Evolutionary conservation across 1,284 basidiomycete species (phyloP), one percentile per base, ranked within the genome.

Genomic region (Rhodofomes roseus): DNA sequence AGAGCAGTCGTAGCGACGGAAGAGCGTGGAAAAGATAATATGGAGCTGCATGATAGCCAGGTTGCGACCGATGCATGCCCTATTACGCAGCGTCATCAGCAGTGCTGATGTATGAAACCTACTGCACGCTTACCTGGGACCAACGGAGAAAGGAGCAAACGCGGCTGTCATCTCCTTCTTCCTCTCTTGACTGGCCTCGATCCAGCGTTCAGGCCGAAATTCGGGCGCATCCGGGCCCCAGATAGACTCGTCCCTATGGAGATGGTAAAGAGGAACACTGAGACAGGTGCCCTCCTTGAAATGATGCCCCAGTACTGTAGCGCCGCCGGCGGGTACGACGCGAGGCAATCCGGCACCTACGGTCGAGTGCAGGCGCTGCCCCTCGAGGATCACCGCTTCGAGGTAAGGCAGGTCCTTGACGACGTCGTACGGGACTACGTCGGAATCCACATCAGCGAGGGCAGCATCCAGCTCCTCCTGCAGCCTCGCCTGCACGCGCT

Each of bases 131-230:
- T 16, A 46, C 44, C 44, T 46, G 22, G 44, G 44, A 27, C 44
- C 44, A 40, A 65, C n/a, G 7, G 62, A 63, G 46, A 67, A 67
- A 2, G 65, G 65, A 4, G 53, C 55, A 53, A 66, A 67, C 11
- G 60, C 58, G 29, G 62, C 62, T 31, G 46, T 57, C 36, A 55
- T 56, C 29, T 37, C 25, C 22, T 55, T 58, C 44, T 61, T 56
- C 56, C 59, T 48, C 5, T 62, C 66, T 4, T 2, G 27, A 23
- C 25, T 43, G 6, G 44, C 46, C 22, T 73, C 73, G 34, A 78
- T 68, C 77, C 76, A 79, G 0, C 77, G 68, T 56, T 79, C 78
- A 18, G 72, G 74, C 14, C 68, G 67, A 63, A 72, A 77, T 40
- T 67, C 62, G 6, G 74, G 70, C 3, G 76, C 71, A 56, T 80